A percentile compares a stretch with the other conserved stretches of the same genome.
Evolutionary conservation across 139 green algal genomes (phyloP).

Genomic region (Pycnococcus provasolii): DNA sequence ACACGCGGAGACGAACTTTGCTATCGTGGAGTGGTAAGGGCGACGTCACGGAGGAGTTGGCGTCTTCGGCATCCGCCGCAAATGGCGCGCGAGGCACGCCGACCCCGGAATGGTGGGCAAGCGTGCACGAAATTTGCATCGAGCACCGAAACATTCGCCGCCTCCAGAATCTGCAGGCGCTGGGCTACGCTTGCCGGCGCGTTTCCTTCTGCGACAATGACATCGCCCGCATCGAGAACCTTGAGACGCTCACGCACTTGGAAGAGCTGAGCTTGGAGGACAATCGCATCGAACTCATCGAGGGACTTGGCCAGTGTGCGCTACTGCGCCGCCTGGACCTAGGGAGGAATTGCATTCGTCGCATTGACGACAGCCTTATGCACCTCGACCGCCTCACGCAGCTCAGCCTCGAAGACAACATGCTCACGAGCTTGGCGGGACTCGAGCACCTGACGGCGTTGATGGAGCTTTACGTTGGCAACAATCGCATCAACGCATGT

Average conservation of each 20-base stretch:
- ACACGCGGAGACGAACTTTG: not conserved
- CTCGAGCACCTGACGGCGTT: slow-evolving; percentile 34
- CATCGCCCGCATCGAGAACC: slow-evolving; percentile 42
- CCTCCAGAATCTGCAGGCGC: slow-evolving; percentile 37
- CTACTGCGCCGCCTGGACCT: slow-evolving; percentile 21
- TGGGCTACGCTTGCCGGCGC: slow-evolving; percentile 25
- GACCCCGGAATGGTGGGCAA: slow-evolving; percentile 6
- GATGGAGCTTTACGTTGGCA: slow-evolving; percentile 60
- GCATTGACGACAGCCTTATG: slow-evolving; percentile 12
- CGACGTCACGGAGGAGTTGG: too few relatives aligned
- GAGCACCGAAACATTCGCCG: slow-evolving; percentile 38
- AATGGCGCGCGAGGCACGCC: not conserved
- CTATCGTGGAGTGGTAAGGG: too few relatives aligned
- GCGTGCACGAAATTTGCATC: slow-evolving; percentile 30
- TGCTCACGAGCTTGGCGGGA: slow-evolving; percentile 42
- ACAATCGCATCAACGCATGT: slow-evolving; percentile 43
- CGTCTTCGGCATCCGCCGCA: too few relatives aligned
- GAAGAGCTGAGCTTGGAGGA: slow-evolving; percentile 54
- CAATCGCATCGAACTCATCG: slow-evolving; percentile 30
- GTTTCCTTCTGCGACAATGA: slow-evolving; percentile 39
- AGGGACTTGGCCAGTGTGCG: not conserved
- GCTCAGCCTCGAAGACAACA: slow-evolving; percentile 53
- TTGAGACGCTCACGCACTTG: slow-evolving; percentile 38
- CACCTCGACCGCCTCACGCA: slow-evolving; percentile 27
- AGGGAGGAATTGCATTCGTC: slow-evolving; percentile 23